phyloP scores from a whole-genome alignment of 2,329 filamentous ascomycete species.

The Scytalidium sp. region DNA sequence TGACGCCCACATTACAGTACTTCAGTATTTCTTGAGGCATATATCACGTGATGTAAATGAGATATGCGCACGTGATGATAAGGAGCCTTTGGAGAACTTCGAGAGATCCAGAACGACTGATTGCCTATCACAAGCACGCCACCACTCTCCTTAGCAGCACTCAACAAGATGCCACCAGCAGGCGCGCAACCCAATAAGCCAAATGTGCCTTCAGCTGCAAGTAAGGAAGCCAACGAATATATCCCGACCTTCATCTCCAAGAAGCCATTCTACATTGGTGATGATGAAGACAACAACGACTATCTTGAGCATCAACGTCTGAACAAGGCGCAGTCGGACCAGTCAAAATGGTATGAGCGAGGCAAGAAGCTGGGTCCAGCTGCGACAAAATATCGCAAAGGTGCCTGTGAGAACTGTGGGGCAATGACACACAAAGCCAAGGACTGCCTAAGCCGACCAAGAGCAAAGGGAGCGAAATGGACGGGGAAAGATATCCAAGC shows the following conservation, averaged over 20 bases:
- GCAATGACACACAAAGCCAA: conserved; percentile 95
- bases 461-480: conserved; percentile 87
- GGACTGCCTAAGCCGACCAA: conserved; percentile 84
- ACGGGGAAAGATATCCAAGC: conserved; percentile 92
- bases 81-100: too few relatives aligned
- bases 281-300: conserved; percentile 74
- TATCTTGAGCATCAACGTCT: conserved; percentile 96
- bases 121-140: too few relatives aligned
- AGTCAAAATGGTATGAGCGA: conserved; percentile 89
- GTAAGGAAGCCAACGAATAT: conserved; percentile 95
- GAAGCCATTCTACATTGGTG: conserved; percentile 89
- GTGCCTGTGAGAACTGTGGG: conserved; percentile 97
- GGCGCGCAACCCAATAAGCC: conserved; percentile 29
- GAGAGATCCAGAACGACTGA: too few relatives aligned
- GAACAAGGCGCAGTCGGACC: conserved; percentile 60
- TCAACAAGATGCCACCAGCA: conserved; percentile 35
- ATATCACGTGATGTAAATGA: too few relatives aligned
- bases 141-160: neutral
- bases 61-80: conserved; percentile 6
- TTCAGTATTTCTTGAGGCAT: too few relatives aligned
- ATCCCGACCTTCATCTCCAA: conserved; percentile 98
- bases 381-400: conserved; percentile 95
- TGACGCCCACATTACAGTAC: too few relatives aligned
- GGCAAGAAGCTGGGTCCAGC: conserved; percentile 81
- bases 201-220: conserved; percentile 38